Conservation (phyloP, 768 basidiomycete species). For the Hemileccinum rubropunctum region DNA sequence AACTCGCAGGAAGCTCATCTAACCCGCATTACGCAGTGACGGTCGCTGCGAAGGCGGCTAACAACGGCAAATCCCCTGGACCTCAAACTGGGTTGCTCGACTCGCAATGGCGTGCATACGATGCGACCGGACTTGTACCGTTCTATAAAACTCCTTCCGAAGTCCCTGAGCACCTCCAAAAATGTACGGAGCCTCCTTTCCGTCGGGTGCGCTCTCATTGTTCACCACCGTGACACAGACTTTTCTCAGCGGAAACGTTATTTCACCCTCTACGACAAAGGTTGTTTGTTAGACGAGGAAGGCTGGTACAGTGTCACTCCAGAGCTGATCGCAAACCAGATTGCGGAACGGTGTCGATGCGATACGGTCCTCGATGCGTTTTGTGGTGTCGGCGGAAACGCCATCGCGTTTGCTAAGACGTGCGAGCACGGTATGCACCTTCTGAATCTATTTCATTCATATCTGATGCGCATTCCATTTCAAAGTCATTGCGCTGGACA, state of each 20-base stretch:
- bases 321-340: constrained; percentile 87
- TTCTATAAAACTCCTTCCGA: constrained; percentile 61
- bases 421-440: constrained; percentile 80
- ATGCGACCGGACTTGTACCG: constrained; percentile 72
- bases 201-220: not conserved
- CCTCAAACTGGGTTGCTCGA: constrained; percentile 23
- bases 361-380: constrained; percentile 89
- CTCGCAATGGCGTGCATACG: constrained; percentile 45
- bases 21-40: not conserved
- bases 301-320: constrained; percentile 99
- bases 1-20: constrained; percentile 1
- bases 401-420: constrained; percentile 94
- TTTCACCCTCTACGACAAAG: constrained; percentile 76
- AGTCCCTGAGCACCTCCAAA: constrained; percentile 75
- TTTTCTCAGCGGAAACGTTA: constrained; percentile 80
- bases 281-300: constrained; percentile 88
- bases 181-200: constrained; percentile 53
- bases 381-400: constrained; percentile 96
- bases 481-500: constrained; percentile 91
- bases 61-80: constrained; percentile 15
- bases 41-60: not conserved
- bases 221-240: constrained; percentile 62
- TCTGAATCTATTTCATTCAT: not conserved
- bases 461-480: not conserved
- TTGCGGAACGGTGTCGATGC: constrained; percentile 88